Percentiles rank a stretch among this genome's conserved stretches.
Conservation (phyloP, 2,329 filamentous ascomycete species). For the Aspergillus sp. region DNA sequence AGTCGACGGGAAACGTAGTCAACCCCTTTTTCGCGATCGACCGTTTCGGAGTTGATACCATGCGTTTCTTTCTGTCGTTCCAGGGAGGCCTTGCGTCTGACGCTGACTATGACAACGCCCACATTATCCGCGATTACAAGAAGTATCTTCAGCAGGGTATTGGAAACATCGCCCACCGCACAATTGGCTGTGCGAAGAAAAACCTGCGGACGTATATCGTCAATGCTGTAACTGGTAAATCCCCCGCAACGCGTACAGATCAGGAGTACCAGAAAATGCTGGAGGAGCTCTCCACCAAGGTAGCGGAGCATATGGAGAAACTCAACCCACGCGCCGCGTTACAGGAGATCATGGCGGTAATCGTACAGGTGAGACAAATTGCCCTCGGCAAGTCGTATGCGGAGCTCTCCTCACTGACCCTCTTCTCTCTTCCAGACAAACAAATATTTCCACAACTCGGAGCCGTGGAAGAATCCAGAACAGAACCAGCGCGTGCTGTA, state of each 20-base stretch:
- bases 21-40: conserved; percentile 91
- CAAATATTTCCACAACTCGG: conserved; percentile 61
- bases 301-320: conserved; percentile 60
- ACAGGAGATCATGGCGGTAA: conserved; percentile 61
- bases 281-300: conserved; percentile 38
- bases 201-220: conserved; percentile 62
- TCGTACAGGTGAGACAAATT: conserved; percentile 54
- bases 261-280: conserved; percentile 43
- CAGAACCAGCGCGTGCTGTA: conserved; percentile 65
- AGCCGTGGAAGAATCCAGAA: conserved; percentile 64
- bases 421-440: conserved; percentile 55
- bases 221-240: conserved; percentile 29
- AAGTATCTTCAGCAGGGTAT: conserved; percentile 74
- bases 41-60: conserved; percentile 79
- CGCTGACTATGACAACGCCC: conserved; percentile 78
- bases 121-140: conserved; percentile 74
- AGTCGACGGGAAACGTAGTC: conserved; percentile 91
- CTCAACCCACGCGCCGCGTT: conserved; percentile 67
- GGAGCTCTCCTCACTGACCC: background rate
- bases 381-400: background rate
- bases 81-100: conserved; percentile 77
- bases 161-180: conserved; percentile 75
- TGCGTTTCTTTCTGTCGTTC: conserved; percentile 85
- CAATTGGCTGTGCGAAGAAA: conserved; percentile 70
- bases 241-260: conserved; percentile 30